Evolutionary conservation across 2,329 filamentous ascomycete genomes (phyloP), one percentile per base, ranked within the genome.

Genomic region (Cladorrhinum sp.): DNA sequence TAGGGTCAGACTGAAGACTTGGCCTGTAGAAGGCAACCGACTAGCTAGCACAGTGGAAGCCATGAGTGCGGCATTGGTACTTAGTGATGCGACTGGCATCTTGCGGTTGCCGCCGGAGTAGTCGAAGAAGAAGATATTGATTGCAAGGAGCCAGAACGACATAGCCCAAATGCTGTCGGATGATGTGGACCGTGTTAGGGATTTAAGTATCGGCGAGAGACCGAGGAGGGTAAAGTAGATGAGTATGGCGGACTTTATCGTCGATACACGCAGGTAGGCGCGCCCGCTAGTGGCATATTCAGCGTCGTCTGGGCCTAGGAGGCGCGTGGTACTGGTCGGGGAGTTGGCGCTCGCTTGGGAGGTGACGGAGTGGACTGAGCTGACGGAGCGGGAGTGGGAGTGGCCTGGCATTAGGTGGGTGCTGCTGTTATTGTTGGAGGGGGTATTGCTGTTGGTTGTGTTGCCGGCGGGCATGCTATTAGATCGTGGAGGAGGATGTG

Each of bases 101-200:
- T 87, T 89, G 61, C 70, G 53, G 50, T 38, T 36, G 32, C 50
- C 13, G 45, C 90, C 89, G 10, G 91, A 91, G 74, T 99, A 99
- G 79, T 99, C 95, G 71, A 97, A 98, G 73, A 96, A 97, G 76
- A 96, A 96, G 63, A 98, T 92, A 74, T 99, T 99, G 76, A 97
- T 93, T 69, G 90, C 85, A 64, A 99, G 85, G 50, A 99, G 82
- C 87, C 92, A 95, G 70, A 91, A 93, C 55, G 91, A 95, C 79
- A 99, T 90, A 60, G 95, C 92, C 95, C 95, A 99, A 72, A 99
- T 99, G 49, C 90, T 95, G 80, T 99, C 95, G 59, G 86, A 90
- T 7, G 91, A 93, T 3, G 93, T 98, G 4, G 93, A 97, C 55
- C 85, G 85, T 0, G 95, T 99, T n/a, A 99, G 84, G 1, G 93